Percentiles rank a stretch among this genome's conserved stretches.
These are phyloP conservation scores for Xylaria sp. DNA, from an alignment of 2,329 filamentous ascomycete species.

Conservation along the genomic window DNA sequence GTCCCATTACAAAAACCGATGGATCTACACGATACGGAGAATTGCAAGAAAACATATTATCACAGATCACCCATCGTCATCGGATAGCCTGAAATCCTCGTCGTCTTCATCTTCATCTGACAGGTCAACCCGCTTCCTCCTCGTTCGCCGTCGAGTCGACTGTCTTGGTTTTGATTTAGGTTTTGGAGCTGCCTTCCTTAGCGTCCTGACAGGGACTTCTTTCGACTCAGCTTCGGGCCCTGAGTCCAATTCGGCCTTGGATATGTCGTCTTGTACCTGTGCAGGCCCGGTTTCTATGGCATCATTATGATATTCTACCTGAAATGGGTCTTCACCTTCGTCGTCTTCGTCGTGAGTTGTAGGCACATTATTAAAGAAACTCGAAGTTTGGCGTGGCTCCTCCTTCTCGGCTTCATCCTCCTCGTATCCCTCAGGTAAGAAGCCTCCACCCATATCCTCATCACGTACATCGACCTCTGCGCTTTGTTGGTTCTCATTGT, in stretches of 20 bases:
- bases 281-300: constrained; percentile 20
- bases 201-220: constrained; percentile 36
- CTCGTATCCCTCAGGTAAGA: constrained; percentile 58
- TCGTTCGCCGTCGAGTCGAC: constrained; percentile 43
- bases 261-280: constrained; percentile 16
- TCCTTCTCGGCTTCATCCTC: constrained; percentile 38
- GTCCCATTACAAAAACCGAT: neutral
- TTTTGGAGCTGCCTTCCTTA: constrained; percentile 41
- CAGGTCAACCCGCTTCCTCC: constrained; percentile 40
- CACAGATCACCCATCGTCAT: constrained; percentile 33
- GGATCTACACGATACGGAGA: neutral
- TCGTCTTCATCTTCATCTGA: constrained; percentile 44
- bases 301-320: constrained; percentile 47
- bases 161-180: constrained; percentile 43
- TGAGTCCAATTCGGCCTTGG: constrained; percentile 25
- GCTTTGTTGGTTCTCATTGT: constrained; percentile 39
- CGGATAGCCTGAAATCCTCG: constrained; percentile 39
- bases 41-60: neutral
- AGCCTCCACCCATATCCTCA: constrained; percentile 69
- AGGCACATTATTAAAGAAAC: constrained; percentile 41
- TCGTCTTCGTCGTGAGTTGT: constrained; percentile 43
- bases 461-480: constrained; percentile 38
- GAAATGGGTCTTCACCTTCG: constrained; percentile 46
- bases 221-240: constrained; percentile 34
- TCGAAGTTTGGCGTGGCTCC: constrained; percentile 42